These are phyloP conservation scores for Friedmanniomyces simplex DNA, from an alignment of 495 filamentous ascomycete genomes.

Conservation along the genomic window DNA sequence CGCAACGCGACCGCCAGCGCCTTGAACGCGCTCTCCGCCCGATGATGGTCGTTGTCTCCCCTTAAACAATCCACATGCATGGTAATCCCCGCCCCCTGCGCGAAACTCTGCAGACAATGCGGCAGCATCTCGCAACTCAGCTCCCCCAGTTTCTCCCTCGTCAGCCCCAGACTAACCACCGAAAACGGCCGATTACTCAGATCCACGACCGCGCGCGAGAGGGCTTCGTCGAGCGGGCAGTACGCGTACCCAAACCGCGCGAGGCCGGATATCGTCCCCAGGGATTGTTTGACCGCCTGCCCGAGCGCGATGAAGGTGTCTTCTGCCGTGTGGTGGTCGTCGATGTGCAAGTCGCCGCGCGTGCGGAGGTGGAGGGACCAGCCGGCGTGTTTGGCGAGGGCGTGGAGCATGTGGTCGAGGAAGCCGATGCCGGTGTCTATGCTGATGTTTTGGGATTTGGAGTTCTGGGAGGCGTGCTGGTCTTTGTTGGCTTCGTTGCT, in stretches of 20 bases:
- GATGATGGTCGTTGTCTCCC: conserved; percentile 90
- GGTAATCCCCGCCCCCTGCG: conserved; percentile 80
- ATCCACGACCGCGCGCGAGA: conserved; percentile 88
- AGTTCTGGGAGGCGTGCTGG: conserved; percentile 77
- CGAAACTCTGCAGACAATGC: conserved; percentile 88
- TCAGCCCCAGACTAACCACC: conserved; percentile 69
- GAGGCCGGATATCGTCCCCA: conserved; percentile 66
- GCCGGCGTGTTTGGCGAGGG: conserved; percentile 86
- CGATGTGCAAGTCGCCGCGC: conserved; percentile 85
- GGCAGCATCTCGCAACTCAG: conserved; percentile 94
- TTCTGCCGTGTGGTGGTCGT: conserved; percentile 97
- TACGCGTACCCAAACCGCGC: conserved; percentile 86
- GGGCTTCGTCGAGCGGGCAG: conserved; percentile 86
- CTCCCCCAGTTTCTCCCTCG: conserved; percentile 85
- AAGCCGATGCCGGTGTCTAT: conserved; percentile 96
- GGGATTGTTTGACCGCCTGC: conserved; percentile 62
- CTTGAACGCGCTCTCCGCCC: conserved; percentile 96
- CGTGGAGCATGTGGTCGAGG: conserved; percentile 97
- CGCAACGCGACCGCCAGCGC: conserved; percentile 78
- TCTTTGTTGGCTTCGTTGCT: conserved; percentile 32
- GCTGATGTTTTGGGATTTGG: conserved; percentile 69
- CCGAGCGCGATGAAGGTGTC: conserved; percentile 90
- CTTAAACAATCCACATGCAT: conserved; percentile 83
- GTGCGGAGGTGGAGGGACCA: conserved; percentile 78
- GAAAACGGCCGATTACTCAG: conserved; percentile 81